Base-by-base conservation (phyloP, 2,329 filamentous ascomycete species). In the Mariannaea elegans region DNA sequence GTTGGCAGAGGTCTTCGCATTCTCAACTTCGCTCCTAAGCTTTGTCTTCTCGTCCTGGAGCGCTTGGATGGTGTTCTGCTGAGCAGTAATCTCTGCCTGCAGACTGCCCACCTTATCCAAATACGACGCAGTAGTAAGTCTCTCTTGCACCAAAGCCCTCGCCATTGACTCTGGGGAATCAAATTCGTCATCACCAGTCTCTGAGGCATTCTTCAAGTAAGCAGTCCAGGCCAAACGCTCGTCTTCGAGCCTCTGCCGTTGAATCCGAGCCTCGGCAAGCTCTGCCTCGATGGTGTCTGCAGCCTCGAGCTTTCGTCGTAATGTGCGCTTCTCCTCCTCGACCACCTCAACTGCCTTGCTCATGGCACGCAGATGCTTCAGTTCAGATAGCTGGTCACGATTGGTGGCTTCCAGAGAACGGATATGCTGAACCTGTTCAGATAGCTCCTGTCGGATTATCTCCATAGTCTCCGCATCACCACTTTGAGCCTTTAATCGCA, bases 351-450 rank as follows among this genome's bases (percentile, higher is more conserved):
- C 89, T n/a, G 91, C 92, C 77, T 92, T 94, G 74, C 93, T 89
- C 3, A 90, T 79, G 66, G 93, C 91, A 13, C 93, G 89, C 34
- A 96, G 83, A 66, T 93, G 90, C 68, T 91, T 92, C 32, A 99
- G 79, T 73, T 99, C 94, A 0, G 84, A 77, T 13, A 87, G 81
- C 71, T 97, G 92, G 48, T 97, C 92, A 21, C 92, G 84, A 63
- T 93, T 97, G 32, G 87, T 87, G 1, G 86, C 84, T 74, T 99
- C 95, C 3, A 99, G 81, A 27, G 87, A 89, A 59, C 92, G 89
- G 65, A 97, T 97, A 71, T 98, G 93, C n/a, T 87, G 84, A 1
- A 99, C 91, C 72, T 98, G 95, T 65, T 97, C 94, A 0, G 91
- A 90, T 4, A 99, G 83, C 77, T 99, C 94, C 65, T 89, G 87